Base-by-base conservation (phyloP, 768 basidiomycete genomes). In the Termitomyces sp. region DNA sequence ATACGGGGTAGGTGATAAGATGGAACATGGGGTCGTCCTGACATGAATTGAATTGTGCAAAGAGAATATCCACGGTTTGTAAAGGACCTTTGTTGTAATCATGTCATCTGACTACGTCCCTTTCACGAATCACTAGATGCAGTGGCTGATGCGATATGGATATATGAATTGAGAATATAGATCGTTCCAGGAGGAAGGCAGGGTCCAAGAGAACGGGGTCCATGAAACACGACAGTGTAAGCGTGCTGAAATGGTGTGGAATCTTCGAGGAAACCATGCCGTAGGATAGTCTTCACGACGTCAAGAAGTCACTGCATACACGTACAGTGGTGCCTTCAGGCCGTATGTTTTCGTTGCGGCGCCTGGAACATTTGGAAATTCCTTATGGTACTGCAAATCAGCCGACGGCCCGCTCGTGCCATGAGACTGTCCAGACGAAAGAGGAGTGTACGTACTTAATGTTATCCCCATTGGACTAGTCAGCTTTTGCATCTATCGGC, bases 391-490 rank as follows among this genome's bases (percentile, higher is more conserved):
- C n/a, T 12, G 32, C 5, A 54, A 22, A 2, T 21, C 49, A 54
- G 42, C 53, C 59, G 56, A 37, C 53, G 56, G 54, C 34, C 51
- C 59, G 47, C 14, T 46, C 17, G 35, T 5, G 28, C 46, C 40
- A 47, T 38, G 37, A 54, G 45, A 53, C 54, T 9, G 14, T 15
- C 51, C 51, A 45, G 42, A 10, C 15, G 28, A 17, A 14, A 9
- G 54, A 56, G 51, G 55, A 17, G 28, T 34, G 35, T 34, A 17
- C 35, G 35, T 6, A 37, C 15, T 2, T 35, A 12, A 43, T 3
- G n/a, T 41, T 60, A 58, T 55, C 54, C 59, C 59, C 54, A 35
- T 52, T 60, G 40, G 56, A 43, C 45, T 60, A 60, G 59, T 35
- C 21, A 44, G 19, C 22, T 14, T 51, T 45, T 48, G 15, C 24